Evolutionary conservation across 306 rosid species (phyloP).

Genomic region (Lupinus albus): DNA sequence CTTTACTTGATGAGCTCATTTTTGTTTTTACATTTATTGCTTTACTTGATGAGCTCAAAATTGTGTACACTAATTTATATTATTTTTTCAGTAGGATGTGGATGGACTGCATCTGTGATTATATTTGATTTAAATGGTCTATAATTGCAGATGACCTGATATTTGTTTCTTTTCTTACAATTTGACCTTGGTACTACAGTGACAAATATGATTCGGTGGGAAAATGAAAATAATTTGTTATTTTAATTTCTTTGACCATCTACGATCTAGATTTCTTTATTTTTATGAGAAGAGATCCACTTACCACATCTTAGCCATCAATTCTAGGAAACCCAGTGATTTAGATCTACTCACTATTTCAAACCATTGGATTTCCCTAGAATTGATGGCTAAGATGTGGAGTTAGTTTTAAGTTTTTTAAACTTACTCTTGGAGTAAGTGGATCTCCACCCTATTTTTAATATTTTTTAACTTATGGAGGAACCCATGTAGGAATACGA

Average conservation of each 20-base stretch:
- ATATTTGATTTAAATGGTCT: constrained; percentile 19
- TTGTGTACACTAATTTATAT: neutral
- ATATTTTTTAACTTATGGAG: neutral
- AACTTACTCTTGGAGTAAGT: too few species aligned
- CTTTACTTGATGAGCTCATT: constrained; percentile 12
- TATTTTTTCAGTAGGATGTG: constrained; percentile 19
- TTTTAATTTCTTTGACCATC: constrained; percentile 18
- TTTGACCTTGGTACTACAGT: neutral
- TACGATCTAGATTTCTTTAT: constrained; percentile 27
- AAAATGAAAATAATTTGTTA: neutral
- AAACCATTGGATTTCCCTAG: too few species aligned
- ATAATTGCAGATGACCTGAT: constrained; percentile 9
- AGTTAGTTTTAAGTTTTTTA: too few species aligned
- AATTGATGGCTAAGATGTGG: too few species aligned
- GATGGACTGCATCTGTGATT: constrained; percentile 1
- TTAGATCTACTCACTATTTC: too few species aligned
- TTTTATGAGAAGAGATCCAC: too few species aligned
- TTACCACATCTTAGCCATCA: too few species aligned
- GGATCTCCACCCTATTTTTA: too few species aligned
- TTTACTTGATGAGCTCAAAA: constrained; percentile 10
- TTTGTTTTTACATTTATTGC: neutral
- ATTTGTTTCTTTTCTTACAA: constrained; percentile 1
- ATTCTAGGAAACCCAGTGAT: too few species aligned
- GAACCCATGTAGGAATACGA: neutral
- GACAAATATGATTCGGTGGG: constrained; percentile 12